phyloP scores from a whole-genome alignment of 371 early-diverging fungal species.

The Mucor racemosus region DNA sequence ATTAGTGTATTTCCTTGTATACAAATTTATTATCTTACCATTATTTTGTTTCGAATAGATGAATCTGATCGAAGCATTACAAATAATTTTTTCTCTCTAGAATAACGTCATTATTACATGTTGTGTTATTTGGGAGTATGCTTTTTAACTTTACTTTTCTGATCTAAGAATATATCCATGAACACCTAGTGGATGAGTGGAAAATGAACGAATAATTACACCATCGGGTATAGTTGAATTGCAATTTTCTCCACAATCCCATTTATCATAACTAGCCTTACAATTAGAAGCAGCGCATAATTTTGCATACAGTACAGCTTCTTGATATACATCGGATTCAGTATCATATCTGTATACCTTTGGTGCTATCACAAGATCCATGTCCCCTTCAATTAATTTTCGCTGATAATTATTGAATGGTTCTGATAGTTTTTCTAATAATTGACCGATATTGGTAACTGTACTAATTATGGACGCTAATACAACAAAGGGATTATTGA shows the following conservation, averaged over 20 bases:
- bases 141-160: conserved; percentile 12
- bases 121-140: too few species aligned
- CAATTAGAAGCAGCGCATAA: conserved; percentile 21
- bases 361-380: neutral
- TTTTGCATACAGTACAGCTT: conserved; percentile 6
- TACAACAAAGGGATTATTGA: neutral
- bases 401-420: neutral
- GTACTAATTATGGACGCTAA: neutral
- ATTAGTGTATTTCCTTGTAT: neutral
- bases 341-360: neutral
- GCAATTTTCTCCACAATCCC: conserved; percentile 28
- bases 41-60: conserved; percentile 7
- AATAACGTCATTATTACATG: neutral
- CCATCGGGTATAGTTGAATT: conserved; percentile 21
- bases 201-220: conserved; percentile 20
- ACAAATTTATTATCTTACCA: conserved; percentile 1
- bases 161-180: conserved; percentile 21
- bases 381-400: neutral
- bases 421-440: neutral
- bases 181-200: conserved; percentile 21
- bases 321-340: neutral
- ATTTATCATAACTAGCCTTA: conserved; percentile 25
- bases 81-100: conserved; percentile 11
- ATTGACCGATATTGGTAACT: neutral
- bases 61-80: conserved; percentile 18